Conservation (phyloP, 805 yeast species). For the Candida coquimbonensis region DNA sequence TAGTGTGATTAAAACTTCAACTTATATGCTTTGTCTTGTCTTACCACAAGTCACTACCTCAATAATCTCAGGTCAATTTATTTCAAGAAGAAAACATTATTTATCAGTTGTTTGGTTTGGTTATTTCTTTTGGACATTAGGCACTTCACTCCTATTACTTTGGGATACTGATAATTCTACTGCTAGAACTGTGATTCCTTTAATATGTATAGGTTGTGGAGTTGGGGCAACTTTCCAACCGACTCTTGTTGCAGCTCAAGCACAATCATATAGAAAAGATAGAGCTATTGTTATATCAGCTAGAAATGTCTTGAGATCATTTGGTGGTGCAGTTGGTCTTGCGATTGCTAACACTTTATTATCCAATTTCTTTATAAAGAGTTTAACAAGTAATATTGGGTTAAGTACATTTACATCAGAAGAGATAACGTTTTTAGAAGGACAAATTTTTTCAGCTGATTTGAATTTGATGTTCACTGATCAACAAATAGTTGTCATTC, state of each 20-base stretch:
- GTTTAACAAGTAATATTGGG: background rate
- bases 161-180: constrained; percentile 26
- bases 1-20: constrained; percentile 20
- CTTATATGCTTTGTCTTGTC: constrained; percentile 4
- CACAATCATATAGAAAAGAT: constrained; percentile 42
- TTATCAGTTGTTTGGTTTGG: constrained; percentile 19
- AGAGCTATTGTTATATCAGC: constrained; percentile 52
- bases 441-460: background rate
- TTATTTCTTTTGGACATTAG: constrained; percentile 24
- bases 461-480: background rate
- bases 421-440: background rate
- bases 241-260: constrained; percentile 40
- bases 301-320: constrained; percentile 46
- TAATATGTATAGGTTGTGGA: constrained; percentile 34
- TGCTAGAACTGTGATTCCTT: constrained; percentile 27
- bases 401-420: background rate
- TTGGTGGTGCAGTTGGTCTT: constrained; percentile 55
- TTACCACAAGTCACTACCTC: constrained; percentile 5
- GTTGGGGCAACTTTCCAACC: constrained; percentile 11
- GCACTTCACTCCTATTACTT: background rate
- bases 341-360: constrained; percentile 28
- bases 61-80: constrained; percentile 5
- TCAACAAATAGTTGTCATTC: background rate
- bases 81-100: constrained; percentile 3
- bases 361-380: constrained; percentile 2